Evolutionary conservation across 164 flowering plant genomes (phyloP), one percentile per base, ranked within the genome.

Genomic region (Kalanchoe fedtschenkoi): DNA sequence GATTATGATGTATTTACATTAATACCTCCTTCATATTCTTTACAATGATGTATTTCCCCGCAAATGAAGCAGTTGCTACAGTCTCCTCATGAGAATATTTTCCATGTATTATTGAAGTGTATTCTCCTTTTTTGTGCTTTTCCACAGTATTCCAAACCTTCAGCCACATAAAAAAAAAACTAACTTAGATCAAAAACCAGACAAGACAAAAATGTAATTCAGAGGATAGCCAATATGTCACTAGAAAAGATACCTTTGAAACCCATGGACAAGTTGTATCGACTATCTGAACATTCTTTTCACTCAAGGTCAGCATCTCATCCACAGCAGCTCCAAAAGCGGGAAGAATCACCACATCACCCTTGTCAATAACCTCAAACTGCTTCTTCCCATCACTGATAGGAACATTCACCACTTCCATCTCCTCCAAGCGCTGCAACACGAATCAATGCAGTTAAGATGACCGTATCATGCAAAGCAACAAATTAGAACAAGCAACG

Each of bases 221-320:
- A 37, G 7, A 9, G 1, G 8, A 32, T 37, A n/a, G n/a, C n/a
- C n/a, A n/a, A n/a, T n/a, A n/a, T n/a, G 21, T 21, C 29, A 17
- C 28, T 6, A 4, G 0, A 39, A 34, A 55, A 68, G 10, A 22
- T 80, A 92, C 98, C 97, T 93, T 93, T 16, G 91, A 74, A 14
- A 93, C 98, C 98, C 98, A 93, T 58, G 97, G 97, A 75, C 98
- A 93, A 60, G 98, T 92, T 65, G 98, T 92, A 64, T 92, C 98
- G 43, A 93, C 98, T 73, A 93, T 89, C 72, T 93, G 98, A 21
- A 93, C 96, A 37, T 80, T 83, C 71, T 82, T 89, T 54, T 85
- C 74, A 62, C 76, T 85, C 78, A 93, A 73, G 35, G 72, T 58
- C 78, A 80, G 42, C 97, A 93, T 88, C 76, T 93, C 97, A 51